Evolutionary conservation across 257 asterid species (phyloP), one percentile per base, ranked within the genome.

Genomic region (Salvia splendens): DNA sequence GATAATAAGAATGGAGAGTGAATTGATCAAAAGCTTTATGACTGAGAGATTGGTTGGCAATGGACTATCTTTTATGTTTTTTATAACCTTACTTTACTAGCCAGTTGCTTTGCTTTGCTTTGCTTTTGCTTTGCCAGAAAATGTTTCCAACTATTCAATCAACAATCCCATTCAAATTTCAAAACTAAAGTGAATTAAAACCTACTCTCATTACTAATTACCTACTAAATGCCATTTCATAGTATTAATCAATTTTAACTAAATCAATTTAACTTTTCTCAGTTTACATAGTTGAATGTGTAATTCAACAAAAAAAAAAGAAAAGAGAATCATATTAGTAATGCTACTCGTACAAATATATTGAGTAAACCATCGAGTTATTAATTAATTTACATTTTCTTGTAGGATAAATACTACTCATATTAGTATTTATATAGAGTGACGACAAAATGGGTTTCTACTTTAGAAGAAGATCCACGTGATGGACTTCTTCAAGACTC

Each of bases 71-170:
- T 80, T 77, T 74, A 41, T 74, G 14, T 64, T 70, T 69, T 69
- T 78, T 64, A 55, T 68, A 49, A 68, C 6, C 52, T 70, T 66
- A 66, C 74, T 74, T 72, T 71, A 71, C 52, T 75, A 42, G 59
- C 52, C 71, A 42, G 59, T 71, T 67, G 66, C 41, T 55, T 49
- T 50, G 53, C 83, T 75, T 71, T 67, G 66, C 41, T 55, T 49
- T 50, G 53, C 83, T 75, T 79, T 79, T 79, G 64, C 80, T 81
- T 81, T 77, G 50, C 56, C 85, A 77, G 74, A 47, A 38, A 74
- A 77, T 81, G 36, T 74, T 81, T 77, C 85, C 75, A 66, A 73
- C 74, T 73, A 65, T 76, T 73, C 64, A 55, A 40, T 33, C 47
- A 61, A 54, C 61, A 8, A 50, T 53, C 54, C 36, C 42, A 69